Base-by-base conservation (phyloP, 2,329 filamentous ascomycete species). In the Ophiocordyceps camponoti-rufipedis region DNA sequence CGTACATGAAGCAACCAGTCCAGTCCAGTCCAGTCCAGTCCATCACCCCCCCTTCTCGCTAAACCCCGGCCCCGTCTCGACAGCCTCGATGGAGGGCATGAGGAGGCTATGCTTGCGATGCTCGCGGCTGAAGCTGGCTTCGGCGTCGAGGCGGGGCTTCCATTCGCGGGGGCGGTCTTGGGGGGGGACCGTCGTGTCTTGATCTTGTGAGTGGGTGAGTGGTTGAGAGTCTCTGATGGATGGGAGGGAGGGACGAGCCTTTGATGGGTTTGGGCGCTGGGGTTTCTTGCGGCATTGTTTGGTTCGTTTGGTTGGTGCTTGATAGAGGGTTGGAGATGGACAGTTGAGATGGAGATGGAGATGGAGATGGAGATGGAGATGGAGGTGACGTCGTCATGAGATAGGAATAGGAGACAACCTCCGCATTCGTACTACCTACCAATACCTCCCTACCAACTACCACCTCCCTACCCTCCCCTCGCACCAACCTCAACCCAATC, bases 51-150 rank as follows among this genome's bases (percentile, higher is more conserved):
- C 14, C 46, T 46, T 48, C 61, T 71, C 67, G 31, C 58, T 65
- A 47, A 71, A 71, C 0, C 68, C 67, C 8, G 62, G 59, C 2
- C 59, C 60, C 1, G 58, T 56, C 53, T 59, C 53, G 47, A 61
- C 59, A 32, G 53, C 54, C 2, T 54, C 57, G 29, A 69, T 60
- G 46, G 55, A 59, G 42, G 56, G 59, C 68, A 72, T 69, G 52
- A 73, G 70, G 58, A 71, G 53, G 45, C 59, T 59, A 49, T 66
- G 71, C 57, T 73, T 74, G 56, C 65, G 65, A 54, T 74, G 72
- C 57, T 78, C 68, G 33, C 62, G 61, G 53, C 62, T 67, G 63
- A 68, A 77, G 58, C 70, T 73, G 55, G 69, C 68, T 42, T 70
- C 66, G 10, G 67, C 63, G 51, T 64, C 58, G 45, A 65, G 51